phyloP scores from a whole-genome alignment of 2,329 filamentous ascomycete species.

The Ascomycota sp. region DNA sequence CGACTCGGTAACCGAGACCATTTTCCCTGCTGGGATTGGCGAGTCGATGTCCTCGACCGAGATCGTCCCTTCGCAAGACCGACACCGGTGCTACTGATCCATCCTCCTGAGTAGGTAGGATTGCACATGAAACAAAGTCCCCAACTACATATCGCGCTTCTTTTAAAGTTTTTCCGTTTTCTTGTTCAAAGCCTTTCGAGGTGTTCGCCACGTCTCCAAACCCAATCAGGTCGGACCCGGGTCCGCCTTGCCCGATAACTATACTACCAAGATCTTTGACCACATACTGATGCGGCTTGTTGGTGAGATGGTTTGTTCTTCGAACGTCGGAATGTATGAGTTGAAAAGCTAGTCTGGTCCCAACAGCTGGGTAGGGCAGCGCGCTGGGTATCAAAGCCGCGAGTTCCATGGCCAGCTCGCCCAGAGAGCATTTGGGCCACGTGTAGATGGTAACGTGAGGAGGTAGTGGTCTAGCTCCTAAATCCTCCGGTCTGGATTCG shows the following conservation, averaged over 20 bases:
- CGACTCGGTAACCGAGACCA: conserved; percentile 14
- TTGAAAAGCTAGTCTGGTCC: conserved; percentile 72
- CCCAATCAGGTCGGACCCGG: conserved; percentile 20
- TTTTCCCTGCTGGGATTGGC: conserved; percentile 8
- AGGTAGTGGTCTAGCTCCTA: conserved; percentile 37
- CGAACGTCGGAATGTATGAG: conserved; percentile 63
- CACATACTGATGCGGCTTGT: conserved; percentile 35
- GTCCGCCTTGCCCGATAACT: conserved; percentile 44
- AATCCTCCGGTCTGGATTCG: conserved; percentile 44
- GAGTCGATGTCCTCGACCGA: conserved; percentile 6
- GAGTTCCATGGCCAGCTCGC: conserved; percentile 63
- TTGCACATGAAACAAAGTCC: conserved; percentile 69
- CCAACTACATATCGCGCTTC: conserved; percentile 73
- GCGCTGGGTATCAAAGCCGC: conserved; percentile 41
- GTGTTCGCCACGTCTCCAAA: conserved; percentile 14
- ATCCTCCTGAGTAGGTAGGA: conserved; percentile 54
- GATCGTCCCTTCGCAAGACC: conserved; percentile 10
- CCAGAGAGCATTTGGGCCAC: conserved; percentile 62
- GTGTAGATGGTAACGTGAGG: conserved; percentile 66
- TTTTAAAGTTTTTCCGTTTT: conserved; percentile 51
- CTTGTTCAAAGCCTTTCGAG: conserved; percentile 24
- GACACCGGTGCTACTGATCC: conserved; percentile 51
- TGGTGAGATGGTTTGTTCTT: conserved; percentile 8
- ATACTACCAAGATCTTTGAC: conserved; percentile 70
- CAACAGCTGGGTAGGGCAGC: conserved; percentile 54